phyloP scores from a whole-genome alignment of 805 yeast genomes.

The Suhomyces prunicola region DNA sequence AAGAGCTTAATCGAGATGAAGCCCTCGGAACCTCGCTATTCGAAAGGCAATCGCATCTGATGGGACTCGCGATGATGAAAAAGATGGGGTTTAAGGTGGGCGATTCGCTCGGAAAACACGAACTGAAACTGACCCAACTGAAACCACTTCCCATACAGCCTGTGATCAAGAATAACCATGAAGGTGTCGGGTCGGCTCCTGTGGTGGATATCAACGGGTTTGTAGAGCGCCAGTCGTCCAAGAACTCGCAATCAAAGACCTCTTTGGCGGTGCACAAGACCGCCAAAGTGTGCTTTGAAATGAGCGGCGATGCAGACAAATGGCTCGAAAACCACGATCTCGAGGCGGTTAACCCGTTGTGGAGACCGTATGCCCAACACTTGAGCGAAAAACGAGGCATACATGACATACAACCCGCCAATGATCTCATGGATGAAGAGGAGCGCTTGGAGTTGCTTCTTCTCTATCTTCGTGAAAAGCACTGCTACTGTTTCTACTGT shows the following conservation, averaged over 20 bases:
- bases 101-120: constrained; percentile 37
- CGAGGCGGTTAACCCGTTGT: constrained; percentile 31
- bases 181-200: constrained; percentile 18
- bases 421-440: constrained; percentile 7
- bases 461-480: constrained; percentile 35
- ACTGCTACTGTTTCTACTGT: constrained; percentile 50
- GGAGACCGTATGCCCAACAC: constrained; percentile 33
- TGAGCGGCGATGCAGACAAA: constrained; percentile 36
- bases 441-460: constrained; percentile 33
- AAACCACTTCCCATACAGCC: constrained; percentile 30
- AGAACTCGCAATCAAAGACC: constrained; percentile 10
- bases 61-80: constrained; percentile 52
- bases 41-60: constrained; percentile 18
- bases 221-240: constrained; percentile 13
- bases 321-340: constrained; percentile 25
- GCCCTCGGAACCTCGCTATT: constrained; percentile 7
- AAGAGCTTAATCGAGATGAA: neutral
- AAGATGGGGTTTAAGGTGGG: constrained; percentile 59
- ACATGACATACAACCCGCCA: neutral
- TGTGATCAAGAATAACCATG: constrained; percentile 12
- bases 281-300: constrained; percentile 42
- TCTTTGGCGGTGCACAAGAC: constrained; percentile 19
- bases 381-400: neutral
- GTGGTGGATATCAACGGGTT: constrained; percentile 8
- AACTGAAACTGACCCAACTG: constrained; percentile 15